phyloP scores from a whole-genome alignment of 2,329 filamentous ascomycete genomes.

The Talaromyces piceae region DNA sequence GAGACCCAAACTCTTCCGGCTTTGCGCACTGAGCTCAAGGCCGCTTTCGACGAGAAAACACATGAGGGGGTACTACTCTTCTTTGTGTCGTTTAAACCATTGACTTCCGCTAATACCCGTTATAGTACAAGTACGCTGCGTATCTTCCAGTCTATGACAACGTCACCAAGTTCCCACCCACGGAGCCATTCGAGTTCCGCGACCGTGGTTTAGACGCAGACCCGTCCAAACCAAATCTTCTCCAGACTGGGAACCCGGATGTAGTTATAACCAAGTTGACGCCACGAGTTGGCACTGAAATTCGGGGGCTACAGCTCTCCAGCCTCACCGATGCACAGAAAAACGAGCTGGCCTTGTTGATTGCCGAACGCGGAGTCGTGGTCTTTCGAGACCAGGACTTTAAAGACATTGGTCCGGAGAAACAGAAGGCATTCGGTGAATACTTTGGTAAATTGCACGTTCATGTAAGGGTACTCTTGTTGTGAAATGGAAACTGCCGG shows the following conservation, averaged over 20 bases:
- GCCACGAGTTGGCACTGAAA: constrained; percentile 40
- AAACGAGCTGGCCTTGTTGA: constrained; percentile 43
- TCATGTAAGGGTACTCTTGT: constrained; percentile 6
- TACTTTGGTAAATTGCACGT: constrained; percentile 21
- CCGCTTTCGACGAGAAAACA: not conserved
- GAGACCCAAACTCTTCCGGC: not conserved
- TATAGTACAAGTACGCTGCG: constrained; percentile 14
- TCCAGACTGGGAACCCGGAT: constrained; percentile 24
- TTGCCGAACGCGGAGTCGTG: constrained; percentile 20
- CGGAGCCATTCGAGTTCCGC: constrained; percentile 34
- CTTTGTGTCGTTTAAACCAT: not conserved
- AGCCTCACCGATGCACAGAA: constrained; percentile 42
- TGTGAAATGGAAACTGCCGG: too few species aligned
- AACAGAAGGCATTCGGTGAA: constrained; percentile 17
- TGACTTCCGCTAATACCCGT: not conserved
- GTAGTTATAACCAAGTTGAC: constrained; percentile 12
- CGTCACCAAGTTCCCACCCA: constrained; percentile 28
- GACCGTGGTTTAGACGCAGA: constrained; percentile 37
- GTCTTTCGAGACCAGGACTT: constrained; percentile 15
- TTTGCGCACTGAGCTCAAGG: not conserved
- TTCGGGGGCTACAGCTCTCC: constrained; percentile 42
- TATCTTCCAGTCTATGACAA: constrained; percentile 19
- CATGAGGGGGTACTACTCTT: not conserved
- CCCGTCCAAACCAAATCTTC: constrained; percentile 35
- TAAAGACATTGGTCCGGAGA: constrained; percentile 13